phyloP scores from a whole-genome alignment of 1,139 yeast genomes.

The Meyerozyma athensensis region DNA sequence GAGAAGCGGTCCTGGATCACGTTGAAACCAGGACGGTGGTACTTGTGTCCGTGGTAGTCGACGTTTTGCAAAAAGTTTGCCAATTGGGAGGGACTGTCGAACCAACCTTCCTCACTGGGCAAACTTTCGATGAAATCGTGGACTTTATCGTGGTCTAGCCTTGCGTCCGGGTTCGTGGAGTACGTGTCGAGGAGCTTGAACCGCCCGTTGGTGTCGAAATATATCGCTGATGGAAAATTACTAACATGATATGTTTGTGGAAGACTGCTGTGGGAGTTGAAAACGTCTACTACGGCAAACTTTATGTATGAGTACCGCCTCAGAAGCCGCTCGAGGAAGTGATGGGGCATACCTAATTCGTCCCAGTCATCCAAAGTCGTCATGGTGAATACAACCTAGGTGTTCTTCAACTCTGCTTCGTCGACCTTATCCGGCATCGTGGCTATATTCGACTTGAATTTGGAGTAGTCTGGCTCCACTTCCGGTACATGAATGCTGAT shows the following conservation, averaged over 20 bases:
- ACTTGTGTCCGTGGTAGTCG: constrained; percentile 13
- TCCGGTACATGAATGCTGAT: constrained; percentile 13
- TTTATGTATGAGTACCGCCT: constrained; percentile 9
- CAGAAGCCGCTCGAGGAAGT: constrained; percentile 27
- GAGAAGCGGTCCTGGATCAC: constrained; percentile 7
- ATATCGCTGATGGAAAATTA: constrained; percentile 32
- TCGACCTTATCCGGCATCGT: constrained; percentile 8
- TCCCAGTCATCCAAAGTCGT: constrained; percentile 27
- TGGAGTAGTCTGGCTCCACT: constrained; percentile 18
- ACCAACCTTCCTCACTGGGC: constrained; percentile 20
- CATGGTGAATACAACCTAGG: constrained; percentile 25
- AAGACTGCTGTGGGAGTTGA: constrained; percentile 17
- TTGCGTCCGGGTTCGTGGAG: constrained; percentile 20
- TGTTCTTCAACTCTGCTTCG: constrained; percentile 10
- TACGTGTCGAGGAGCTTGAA: constrained; percentile 26
- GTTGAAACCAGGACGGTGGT: constrained; percentile 18
- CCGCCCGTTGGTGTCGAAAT: constrained; percentile 17
- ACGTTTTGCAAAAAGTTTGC: constrained; percentile 10
- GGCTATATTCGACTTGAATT: constrained; percentile 14
- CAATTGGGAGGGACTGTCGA: constrained; percentile 11
- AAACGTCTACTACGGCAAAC: constrained; percentile 27
- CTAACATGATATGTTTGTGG: constrained; percentile 23
- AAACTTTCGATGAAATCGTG: constrained; percentile 18
- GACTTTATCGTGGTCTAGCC: constrained; percentile 18
- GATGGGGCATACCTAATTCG: constrained; percentile 28